Conservation (phyloP, 2,329 filamentous ascomycete species). For the Fusarium caatingaense region DNA sequence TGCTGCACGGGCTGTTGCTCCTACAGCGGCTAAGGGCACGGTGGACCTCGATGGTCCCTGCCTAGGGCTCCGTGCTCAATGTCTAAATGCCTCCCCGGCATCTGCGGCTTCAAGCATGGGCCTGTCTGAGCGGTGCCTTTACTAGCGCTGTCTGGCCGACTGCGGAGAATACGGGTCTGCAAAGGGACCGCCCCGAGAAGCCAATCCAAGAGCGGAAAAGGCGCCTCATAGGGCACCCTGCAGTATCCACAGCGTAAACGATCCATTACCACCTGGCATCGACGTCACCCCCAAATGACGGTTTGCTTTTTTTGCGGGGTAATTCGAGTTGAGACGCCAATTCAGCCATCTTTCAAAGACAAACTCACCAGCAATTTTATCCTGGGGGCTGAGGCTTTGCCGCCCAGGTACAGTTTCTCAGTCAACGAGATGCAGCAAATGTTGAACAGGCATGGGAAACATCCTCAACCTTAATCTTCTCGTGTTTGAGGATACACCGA, state of each 20-base stretch:
- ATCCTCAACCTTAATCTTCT: slow-evolving; percentile 1
- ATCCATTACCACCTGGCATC: slow-evolving; percentile 21
- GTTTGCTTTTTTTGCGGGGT: slow-evolving; percentile 41
- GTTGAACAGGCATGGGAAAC: slow-evolving; percentile 1
- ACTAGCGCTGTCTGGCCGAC: slow-evolving; percentile 20
- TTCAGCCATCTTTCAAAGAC: slow-evolving; percentile 9
- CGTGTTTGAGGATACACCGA: slow-evolving; percentile 1
- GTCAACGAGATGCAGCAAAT: slow-evolving; percentile 7
- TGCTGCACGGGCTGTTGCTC: slow-evolving; percentile 1
- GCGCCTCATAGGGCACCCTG: slow-evolving; percentile 25
- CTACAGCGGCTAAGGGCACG: slow-evolving; percentile 11
- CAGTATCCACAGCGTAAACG: slow-evolving; percentile 12
- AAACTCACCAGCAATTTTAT: slow-evolving; percentile 21
- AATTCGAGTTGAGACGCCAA: slow-evolving; percentile 7
- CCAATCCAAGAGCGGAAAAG: slow-evolving; percentile 28
- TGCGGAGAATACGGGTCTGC: slow-evolving; percentile 35
- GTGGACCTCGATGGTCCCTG: slow-evolving; percentile 11
- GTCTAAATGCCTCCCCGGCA: slow-evolving; percentile 25
- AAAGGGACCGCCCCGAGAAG: slow-evolving; percentile 26
- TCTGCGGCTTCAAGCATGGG: slow-evolving; percentile 23
- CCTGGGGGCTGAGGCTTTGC: slow-evolving; percentile 15
- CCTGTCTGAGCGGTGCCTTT: neutral
- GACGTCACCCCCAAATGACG: slow-evolving; percentile 40
- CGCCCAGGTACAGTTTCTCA: slow-evolving; percentile 22
- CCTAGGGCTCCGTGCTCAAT: neutral